Percentiles rank a stretch among this genome's conserved stretches.
phyloP scores from a whole-genome alignment of 1,139 yeast genomes.

The Trichomonascaceae sp. region DNA sequence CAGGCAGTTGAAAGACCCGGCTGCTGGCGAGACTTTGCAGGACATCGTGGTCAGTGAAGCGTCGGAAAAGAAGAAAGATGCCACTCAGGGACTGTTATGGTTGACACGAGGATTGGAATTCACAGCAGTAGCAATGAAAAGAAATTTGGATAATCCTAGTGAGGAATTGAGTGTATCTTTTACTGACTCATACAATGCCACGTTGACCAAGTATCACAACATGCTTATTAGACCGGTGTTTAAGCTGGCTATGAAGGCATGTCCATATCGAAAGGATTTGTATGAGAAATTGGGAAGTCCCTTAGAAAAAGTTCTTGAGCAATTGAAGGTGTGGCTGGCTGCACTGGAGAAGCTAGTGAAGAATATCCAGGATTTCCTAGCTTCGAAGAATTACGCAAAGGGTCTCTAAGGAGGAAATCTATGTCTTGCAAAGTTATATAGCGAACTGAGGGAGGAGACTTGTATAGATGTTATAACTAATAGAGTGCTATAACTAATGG shows the following conservation, averaged over 20 bases:
- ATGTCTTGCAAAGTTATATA: too few relatives aligned
- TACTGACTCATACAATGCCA: slow-evolving; percentile 74
- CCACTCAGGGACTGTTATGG: slow-evolving; percentile 92
- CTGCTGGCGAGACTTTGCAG: slow-evolving; percentile 60
- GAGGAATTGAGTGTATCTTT: slow-evolving; percentile 70
- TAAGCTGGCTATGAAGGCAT: slow-evolving; percentile 91
- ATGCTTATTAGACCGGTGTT: slow-evolving; percentile 79
- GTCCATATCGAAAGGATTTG: slow-evolving; percentile 86
- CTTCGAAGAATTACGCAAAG: slow-evolving; percentile 79
- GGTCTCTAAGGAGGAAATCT: slow-evolving; percentile 48
- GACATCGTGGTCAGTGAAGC: slow-evolving; percentile 65
- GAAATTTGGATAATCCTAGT: slow-evolving; percentile 55
- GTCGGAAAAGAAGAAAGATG: slow-evolving; percentile 60
- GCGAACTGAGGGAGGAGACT: too few relatives aligned
- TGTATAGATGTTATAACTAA: too few relatives aligned
- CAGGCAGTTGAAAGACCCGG: slow-evolving; percentile 61
- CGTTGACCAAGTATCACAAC: slow-evolving; percentile 75
- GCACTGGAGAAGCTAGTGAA: slow-evolving; percentile 72
- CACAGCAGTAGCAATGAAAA: slow-evolving; percentile 83
- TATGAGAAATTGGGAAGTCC: slow-evolving; percentile 68
- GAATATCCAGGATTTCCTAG: slow-evolving; percentile 68
- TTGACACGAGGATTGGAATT: slow-evolving; percentile 73
- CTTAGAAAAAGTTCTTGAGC: slow-evolving; percentile 51
- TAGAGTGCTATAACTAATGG: too few relatives aligned
- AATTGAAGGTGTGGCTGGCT: slow-evolving; percentile 64